Base-by-base conservation (phyloP, 345 rosid species). In the Corchorus capsularis region DNA sequence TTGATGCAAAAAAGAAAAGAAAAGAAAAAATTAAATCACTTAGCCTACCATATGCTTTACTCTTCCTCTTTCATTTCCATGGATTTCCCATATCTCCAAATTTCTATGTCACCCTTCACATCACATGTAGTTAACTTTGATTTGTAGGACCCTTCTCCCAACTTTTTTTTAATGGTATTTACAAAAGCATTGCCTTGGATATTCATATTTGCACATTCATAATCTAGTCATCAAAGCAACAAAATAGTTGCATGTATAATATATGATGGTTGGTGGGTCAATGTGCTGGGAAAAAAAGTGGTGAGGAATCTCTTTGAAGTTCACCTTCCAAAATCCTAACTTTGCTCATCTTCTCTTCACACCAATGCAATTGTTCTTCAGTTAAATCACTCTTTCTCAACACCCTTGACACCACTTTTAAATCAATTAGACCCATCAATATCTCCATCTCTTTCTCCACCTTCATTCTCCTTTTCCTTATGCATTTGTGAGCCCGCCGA, bases 331-430 rank as follows among this genome's bases (percentile, higher is more conserved):
- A 52, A 27, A 94, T 78, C 27, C 86, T 92, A 32, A 94, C 92
- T 89, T 87, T 96, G 92, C 93, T 96, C 97, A 91, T 94, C 87
- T 94, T 96, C 82, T 85, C 98, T 79, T 94, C 99, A 49, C 97
- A 91, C 99, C 99, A 96, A 75, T 96, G 97, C 73, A 92, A 69
- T 72, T 88, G 90, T 70, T 90, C 91, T 76, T 96, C 99, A 7
- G 80, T 87, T 56, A 96, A 54, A 19, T 86, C 91, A 34, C 74
- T 79, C 93, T 85, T 94, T 46, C 98, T 94, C 77, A 96, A 81
- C 12, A 92, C 98, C 87, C 98, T 88, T 46, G 97, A 96, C 75
- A 90, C 99, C 71, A 94, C 92, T 79, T 96, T 89, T 46, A 94
- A 79, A 85, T 96, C 99, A 75, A 90, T 94, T 54, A 89, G 75